Evolutionary conservation across 169 alveolate genomes (phyloP).

Genomic region (Cryptosporidium ubiquitum): DNA sequence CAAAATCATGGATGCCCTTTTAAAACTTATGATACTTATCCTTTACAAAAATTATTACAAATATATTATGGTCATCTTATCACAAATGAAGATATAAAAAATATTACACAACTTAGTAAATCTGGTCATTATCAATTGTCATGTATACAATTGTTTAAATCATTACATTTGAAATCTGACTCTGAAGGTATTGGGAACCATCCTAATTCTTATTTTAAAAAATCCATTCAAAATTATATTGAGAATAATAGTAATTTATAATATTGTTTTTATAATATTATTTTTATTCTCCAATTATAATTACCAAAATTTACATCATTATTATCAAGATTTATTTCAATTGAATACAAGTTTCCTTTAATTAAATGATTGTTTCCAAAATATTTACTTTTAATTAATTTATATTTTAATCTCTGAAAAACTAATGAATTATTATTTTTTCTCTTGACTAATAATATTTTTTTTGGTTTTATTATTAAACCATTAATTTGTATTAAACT

Average conservation of each 20-base stretch:
- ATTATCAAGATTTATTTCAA: constrained; percentile 9
- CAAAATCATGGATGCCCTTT: constrained; percentile 96
- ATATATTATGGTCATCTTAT: constrained; percentile 73
- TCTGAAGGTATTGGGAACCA: constrained; percentile 92
- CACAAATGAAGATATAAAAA: constrained; percentile 79
- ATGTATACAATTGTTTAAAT: constrained; percentile 86
- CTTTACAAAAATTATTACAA: constrained; percentile 75
- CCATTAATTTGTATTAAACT: constrained; percentile 23
- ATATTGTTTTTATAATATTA: neutral
- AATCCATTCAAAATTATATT: constrained; percentile 13
- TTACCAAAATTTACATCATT: constrained; percentile 24
- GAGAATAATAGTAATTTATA: neutral
- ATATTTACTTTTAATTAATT: neutral
- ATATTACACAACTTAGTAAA: constrained; percentile 80
- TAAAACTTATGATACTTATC: constrained; percentile 80
- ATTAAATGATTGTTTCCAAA: neutral
- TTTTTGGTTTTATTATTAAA: constrained; percentile 9
- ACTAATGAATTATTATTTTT: neutral
- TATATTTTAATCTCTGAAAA: neutral
- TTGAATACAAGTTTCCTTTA: constrained; percentile 4
- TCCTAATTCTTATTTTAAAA: constrained; percentile 85
- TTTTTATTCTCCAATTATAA: constrained; percentile 47
- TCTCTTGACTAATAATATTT: neutral
- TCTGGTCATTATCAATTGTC: constrained; percentile 88
- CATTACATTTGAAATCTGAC: constrained; percentile 85